Conservation (phyloP, 495 filamentous ascomycete species). For the Xylaria cubensis region DNA sequence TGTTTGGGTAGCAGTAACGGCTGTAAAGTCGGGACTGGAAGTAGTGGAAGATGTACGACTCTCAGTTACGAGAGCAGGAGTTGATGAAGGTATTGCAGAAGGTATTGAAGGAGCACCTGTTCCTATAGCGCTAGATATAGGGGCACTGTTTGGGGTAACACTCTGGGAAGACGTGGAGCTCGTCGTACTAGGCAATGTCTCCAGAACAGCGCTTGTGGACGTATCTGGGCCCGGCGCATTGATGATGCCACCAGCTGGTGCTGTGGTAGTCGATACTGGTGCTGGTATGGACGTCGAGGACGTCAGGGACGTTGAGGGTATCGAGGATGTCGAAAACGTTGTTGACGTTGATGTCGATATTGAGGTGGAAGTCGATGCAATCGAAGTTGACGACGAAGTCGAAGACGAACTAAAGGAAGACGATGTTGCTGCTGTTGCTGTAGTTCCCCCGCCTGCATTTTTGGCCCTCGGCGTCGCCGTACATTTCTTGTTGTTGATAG, state of each 20-base stretch:
- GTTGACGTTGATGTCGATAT: constrained; percentile 18
- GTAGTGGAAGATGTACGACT: constrained; percentile 6
- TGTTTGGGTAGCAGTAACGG: not conserved
- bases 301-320: not conserved
- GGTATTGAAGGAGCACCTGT: not conserved
- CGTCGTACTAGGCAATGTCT: constrained; percentile 27
- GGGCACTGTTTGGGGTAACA: not conserved
- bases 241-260: not conserved
- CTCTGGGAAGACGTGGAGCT: constrained; percentile 26
- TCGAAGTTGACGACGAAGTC: constrained; percentile 31
- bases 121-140: constrained; percentile 12
- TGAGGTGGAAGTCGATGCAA: constrained; percentile 20
- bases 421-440: constrained; percentile 26
- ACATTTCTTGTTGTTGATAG: constrained; percentile 54
- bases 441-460: constrained; percentile 29
- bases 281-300: constrained; percentile 6
- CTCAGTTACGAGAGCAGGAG: constrained; percentile 2
- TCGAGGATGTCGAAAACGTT: constrained; percentile 16
- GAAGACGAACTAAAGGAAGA: constrained; percentile 22
- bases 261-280: not conserved
- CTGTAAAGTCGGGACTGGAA: constrained; percentile 2
- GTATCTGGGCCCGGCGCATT: not conserved
- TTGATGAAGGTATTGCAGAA: constrained; percentile 3
- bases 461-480: constrained; percentile 51
- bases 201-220: constrained; percentile 12